A percentile compares a stretch with the other conserved stretches of the same genome.
These are phyloP conservation scores for Haplosporangium sp. DNA, from an alignment of 371 early-diverging fungal genomes.

Conservation along the genomic window DNA sequence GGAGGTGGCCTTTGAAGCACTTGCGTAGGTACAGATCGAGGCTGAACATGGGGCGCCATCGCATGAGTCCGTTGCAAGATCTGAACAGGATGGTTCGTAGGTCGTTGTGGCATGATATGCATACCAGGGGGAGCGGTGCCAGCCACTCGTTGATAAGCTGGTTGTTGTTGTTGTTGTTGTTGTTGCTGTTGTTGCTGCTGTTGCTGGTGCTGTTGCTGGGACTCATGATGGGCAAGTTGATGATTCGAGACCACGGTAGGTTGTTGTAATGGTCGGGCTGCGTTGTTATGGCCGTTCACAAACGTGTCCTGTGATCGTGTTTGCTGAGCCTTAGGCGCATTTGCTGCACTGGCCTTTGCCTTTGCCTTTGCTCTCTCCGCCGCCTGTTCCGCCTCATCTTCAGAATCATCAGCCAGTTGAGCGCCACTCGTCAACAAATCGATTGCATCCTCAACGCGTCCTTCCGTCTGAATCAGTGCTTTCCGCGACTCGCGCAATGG, in stretches of 20 bases:
- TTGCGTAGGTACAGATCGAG: slow-evolving; percentile 46
- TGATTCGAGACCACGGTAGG: not conserved
- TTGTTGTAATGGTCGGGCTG: slow-evolving; percentile 19
- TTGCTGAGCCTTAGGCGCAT: slow-evolving; percentile 2
- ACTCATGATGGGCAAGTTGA: slow-evolving; percentile 4
- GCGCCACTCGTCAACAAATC: slow-evolving; percentile 52
- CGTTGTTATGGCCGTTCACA: slow-evolving; percentile 19
- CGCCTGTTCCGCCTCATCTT: slow-evolving; percentile 46
- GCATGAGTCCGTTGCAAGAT: slow-evolving; percentile 48
- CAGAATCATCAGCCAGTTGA: slow-evolving; percentile 50
- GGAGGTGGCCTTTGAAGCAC: slow-evolving; percentile 48
- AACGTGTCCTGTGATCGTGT: slow-evolving; percentile 12
- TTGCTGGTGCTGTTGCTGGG: not conserved
- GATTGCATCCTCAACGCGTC: slow-evolving; percentile 55
- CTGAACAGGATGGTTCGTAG: slow-evolving; percentile 43
- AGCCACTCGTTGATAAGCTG: slow-evolving; percentile 9
- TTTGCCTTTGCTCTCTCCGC: slow-evolving; percentile 39
- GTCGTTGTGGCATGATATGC: slow-evolving; percentile 21
- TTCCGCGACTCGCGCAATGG: slow-evolving; percentile 43
- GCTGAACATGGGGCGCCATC: slow-evolving; percentile 40
- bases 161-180: slow-evolving; percentile 12
- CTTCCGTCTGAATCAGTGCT: slow-evolving; percentile 50
- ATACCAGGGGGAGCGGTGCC: slow-evolving; percentile 11
- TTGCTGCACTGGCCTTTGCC: slow-evolving; percentile 6
- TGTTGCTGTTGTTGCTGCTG: not conserved